Evolutionary conservation across 441 rosid genomes (phyloP).

Genomic region (Breynia disticha): DNA sequence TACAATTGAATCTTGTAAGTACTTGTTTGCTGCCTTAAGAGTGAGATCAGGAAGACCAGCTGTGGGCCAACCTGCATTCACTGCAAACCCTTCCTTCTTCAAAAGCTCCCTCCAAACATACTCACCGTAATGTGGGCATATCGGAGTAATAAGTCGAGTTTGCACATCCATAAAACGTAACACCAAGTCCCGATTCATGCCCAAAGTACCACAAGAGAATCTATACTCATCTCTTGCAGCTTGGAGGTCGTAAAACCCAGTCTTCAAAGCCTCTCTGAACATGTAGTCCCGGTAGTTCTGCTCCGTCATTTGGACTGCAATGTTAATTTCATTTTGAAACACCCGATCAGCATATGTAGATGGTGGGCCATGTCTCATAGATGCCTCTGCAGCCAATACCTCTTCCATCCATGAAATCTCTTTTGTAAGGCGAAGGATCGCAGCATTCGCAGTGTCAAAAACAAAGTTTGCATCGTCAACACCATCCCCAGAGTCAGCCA

Average conservation of each 20-base stretch:
- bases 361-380: slow-evolving; percentile 62
- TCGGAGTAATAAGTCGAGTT: slow-evolving; percentile 74
- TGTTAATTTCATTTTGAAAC: slow-evolving; percentile 75
- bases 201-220: slow-evolving; percentile 65
- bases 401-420: slow-evolving; percentile 94
- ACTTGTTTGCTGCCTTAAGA: slow-evolving; percentile 77
- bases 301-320: slow-evolving; percentile 67
- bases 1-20: slow-evolving; percentile 75
- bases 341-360: slow-evolving; percentile 76
- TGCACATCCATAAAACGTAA: slow-evolving; percentile 84
- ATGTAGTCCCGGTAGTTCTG: slow-evolving; percentile 51
- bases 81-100: slow-evolving; percentile 65
- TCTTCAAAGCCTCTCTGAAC: slow-evolving; percentile 90
- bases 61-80: slow-evolving; percentile 86
- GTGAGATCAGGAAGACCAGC: slow-evolving; percentile 59
- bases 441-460: slow-evolving; percentile 82
- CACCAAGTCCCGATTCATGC: slow-evolving; percentile 63
- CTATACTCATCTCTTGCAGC: slow-evolving; percentile 91
- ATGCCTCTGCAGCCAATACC: slow-evolving; percentile 46
- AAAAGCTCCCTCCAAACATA: slow-evolving; percentile 81
- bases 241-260: slow-evolving; percentile 88
- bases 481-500: slow-evolving; percentile 97
- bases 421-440: slow-evolving; percentile 74
- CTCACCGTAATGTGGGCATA: slow-evolving; percentile 89
- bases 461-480: slow-evolving; percentile 95